phyloP scores from a whole-genome alignment of 2,329 filamentous ascomycete species.

The Ophiostoma triangulosporum region DNA sequence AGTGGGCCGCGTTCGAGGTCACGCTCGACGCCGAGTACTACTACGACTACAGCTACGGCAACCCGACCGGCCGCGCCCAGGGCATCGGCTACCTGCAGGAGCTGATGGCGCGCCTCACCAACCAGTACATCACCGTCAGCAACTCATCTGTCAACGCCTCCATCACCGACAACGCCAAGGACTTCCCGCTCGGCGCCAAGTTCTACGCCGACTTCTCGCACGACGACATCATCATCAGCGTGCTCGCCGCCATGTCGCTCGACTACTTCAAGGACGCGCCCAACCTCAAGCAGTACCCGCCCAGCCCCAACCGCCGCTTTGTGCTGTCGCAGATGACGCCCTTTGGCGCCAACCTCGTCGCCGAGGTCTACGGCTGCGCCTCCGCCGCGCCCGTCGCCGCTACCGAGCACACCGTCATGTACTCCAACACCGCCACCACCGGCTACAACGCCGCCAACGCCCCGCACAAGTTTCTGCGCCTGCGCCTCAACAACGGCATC shows the following conservation, averaged over 20 bases:
- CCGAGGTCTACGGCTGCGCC: slow-evolving; percentile 41
- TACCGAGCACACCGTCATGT: slow-evolving; percentile 25
- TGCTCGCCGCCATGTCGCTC: slow-evolving; percentile 36
- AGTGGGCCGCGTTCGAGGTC: slow-evolving; percentile 41
- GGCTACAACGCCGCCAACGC: slow-evolving; percentile 29
- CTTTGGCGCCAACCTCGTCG: slow-evolving; percentile 39
- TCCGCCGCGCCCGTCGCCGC: slow-evolving; percentile 25
- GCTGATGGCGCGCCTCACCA: slow-evolving; percentile 32
- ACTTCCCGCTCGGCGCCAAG: slow-evolving; percentile 33
- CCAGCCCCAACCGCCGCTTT: slow-evolving; percentile 31
- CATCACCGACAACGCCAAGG: slow-evolving; percentile 28
- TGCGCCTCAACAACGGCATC: slow-evolving; percentile 36
- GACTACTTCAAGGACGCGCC: slow-evolving; percentile 39
- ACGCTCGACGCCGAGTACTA: slow-evolving; percentile 38
- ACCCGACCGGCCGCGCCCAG: slow-evolving; percentile 36
- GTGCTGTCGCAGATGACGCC: slow-evolving; percentile 37
- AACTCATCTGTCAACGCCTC: slow-evolving; percentile 39
- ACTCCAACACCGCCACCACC: slow-evolving; percentile 27
- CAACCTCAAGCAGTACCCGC: slow-evolving; percentile 26
- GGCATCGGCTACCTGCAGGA: slow-evolving; percentile 40
- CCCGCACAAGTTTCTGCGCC: slow-evolving; percentile 33
- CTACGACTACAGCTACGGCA: slow-evolving; percentile 31
- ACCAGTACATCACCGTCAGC: slow-evolving; percentile 31
- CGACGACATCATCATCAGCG: slow-evolving; percentile 37
- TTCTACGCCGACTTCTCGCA: slow-evolving; percentile 41